Base-by-base conservation (phyloP, 441 rosid genomes). In the Jatropha multifida region DNA sequence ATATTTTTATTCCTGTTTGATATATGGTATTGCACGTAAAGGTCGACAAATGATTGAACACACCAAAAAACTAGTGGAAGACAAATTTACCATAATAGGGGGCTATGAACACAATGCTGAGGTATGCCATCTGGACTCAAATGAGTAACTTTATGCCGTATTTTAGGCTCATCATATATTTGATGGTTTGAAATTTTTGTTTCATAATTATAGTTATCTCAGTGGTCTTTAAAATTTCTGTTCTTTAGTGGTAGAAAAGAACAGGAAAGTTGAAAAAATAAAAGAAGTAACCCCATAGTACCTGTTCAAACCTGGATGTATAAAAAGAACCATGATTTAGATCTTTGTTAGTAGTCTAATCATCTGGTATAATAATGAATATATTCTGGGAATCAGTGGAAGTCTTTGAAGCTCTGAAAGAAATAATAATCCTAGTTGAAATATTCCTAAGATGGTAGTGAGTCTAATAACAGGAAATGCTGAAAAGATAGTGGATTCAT, bases 11-110 rank as follows among this genome's bases (percentile, higher is more conserved):
- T 65, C 75, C 51, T 41, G 65, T 79, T 77, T 78, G 61, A 55
- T 85, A 81, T 82, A 77, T 87, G 72, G 74, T 51, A 66, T 65
- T 69, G 68, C 68, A 65, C 82, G 69, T 76, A 68, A 88, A 96
- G 99, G 99, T 78, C 94, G 97, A 61, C 90, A 92, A 81, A 96
- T 96, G 99, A 96, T 96, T 86, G 99, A 96, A 81, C 98, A 94
- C 83, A 92, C 98, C 41, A 94, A 91, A 83, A 91, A 86, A 74
- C 89, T 88, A 70, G 97, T 94, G 77, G 96, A 94, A 84, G 98
- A 96, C 75, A 96, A 86, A 83, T 96, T 94, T 81, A 96, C 92
- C 37, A 80, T 83, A 20, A 75, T 85, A 42, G 89, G 90, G 40
- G 98, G 97, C 61, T 92, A 94, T 82, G 94, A 88, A 73, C 86